Percentiles rank a stretch among this genome's conserved stretches.
phyloP scores from a whole-genome alignment of 2,329 filamentous ascomycete genomes.

The Aspergillus ustus region DNA sequence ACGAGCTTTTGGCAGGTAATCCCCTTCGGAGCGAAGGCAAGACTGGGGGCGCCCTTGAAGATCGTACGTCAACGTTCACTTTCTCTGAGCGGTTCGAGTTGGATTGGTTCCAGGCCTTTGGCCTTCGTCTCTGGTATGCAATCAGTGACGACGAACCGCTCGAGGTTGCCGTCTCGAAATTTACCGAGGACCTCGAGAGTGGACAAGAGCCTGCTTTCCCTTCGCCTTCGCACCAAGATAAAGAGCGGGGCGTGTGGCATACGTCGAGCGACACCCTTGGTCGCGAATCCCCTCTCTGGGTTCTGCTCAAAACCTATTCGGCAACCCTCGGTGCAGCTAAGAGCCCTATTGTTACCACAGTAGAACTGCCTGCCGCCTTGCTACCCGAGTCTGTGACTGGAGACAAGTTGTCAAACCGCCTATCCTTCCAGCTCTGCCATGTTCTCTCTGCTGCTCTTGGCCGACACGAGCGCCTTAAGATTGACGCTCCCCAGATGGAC shows the following conservation, averaged over 20 bases:
- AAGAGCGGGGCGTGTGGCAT: slow-evolving; percentile 63
- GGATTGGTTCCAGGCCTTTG: slow-evolving; percentile 93
- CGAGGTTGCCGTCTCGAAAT: slow-evolving; percentile 72
- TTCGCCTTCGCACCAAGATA: slow-evolving; percentile 70
- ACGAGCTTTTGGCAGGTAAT: slow-evolving; percentile 87
- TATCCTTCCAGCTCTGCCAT: slow-evolving; percentile 85
- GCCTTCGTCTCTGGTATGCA: slow-evolving; percentile 87
- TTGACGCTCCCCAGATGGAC: slow-evolving; percentile 66
- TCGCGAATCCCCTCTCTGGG: slow-evolving; percentile 80
- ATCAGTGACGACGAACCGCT: slow-evolving; percentile 71
- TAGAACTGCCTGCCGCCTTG: slow-evolving; percentile 69
- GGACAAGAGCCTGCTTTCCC: slow-evolving; percentile 72
- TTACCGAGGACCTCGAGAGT: slow-evolving; percentile 72
- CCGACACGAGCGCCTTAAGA: slow-evolving; percentile 55
- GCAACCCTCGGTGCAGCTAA: slow-evolving; percentile 38
- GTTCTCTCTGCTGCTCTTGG: slow-evolving; percentile 57
- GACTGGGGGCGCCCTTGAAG: slow-evolving; percentile 71
- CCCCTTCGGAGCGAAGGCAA: slow-evolving; percentile 82
- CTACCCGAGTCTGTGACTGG: slow-evolving; percentile 77
- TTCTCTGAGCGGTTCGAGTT: slow-evolving; percentile 83
- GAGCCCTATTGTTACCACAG: slow-evolving; percentile 39
- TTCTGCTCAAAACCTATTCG: slow-evolving; percentile 80
- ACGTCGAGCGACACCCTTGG: slow-evolving; percentile 60
- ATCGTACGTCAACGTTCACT: slow-evolving; percentile 77
- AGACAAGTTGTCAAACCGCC: slow-evolving; percentile 72